Base-by-base conservation (phyloP, 768 basidiomycete species). In the Boletus vermiculosoides region DNA sequence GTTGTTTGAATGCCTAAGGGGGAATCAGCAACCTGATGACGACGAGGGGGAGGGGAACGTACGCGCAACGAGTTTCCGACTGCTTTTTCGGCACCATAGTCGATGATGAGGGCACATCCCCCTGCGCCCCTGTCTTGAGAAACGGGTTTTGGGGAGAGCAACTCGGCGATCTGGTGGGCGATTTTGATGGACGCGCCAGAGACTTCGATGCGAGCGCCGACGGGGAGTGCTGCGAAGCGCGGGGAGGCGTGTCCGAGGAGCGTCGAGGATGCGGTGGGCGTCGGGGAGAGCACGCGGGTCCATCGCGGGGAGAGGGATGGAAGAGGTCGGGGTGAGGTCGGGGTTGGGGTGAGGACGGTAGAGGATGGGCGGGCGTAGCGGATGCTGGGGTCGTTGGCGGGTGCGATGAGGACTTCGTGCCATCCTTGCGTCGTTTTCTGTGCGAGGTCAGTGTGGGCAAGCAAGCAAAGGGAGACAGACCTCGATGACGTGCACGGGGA, bases 401-500 rank as follows among this genome's bases (percentile, higher is more conserved):
- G 68, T 36, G 81, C 79, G 20, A 98, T 82, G 59, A 93, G 76
- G 2, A 98, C 82, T 73, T 98, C 96, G 51, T 88, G 83, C 87
- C 91, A 98, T 6, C 90, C 93, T 23, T 83, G 76, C 40, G 82
- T 73, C 12, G 81, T 86, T 85, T 85, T 93, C 91, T 94, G 66
- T 2, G 15, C 18, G 39, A n/a, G 15, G 39, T 40, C 39, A 40
- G 39, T n/a, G 8, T 40, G 18, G n/a, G 39, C 18, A 11, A 18
- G 39, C 39, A 40, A 11, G 39, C 10, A 6, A 22, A 10, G 1
- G 16, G 28, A 25, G 30, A 68, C 78, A 12, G 61, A 93, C 94
- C 78, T 96, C 86, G 37, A 98, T 75, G 37, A 94, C 76, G 71
- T 97, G 92, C 46, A 98, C 86, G 0, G 97, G 96, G 44, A 99